A percentile compares a stretch with the other conserved stretches of the same genome.
phyloP scores from a whole-genome alignment of 768 basidiomycete species.

The Amanita exitialis region DNA sequence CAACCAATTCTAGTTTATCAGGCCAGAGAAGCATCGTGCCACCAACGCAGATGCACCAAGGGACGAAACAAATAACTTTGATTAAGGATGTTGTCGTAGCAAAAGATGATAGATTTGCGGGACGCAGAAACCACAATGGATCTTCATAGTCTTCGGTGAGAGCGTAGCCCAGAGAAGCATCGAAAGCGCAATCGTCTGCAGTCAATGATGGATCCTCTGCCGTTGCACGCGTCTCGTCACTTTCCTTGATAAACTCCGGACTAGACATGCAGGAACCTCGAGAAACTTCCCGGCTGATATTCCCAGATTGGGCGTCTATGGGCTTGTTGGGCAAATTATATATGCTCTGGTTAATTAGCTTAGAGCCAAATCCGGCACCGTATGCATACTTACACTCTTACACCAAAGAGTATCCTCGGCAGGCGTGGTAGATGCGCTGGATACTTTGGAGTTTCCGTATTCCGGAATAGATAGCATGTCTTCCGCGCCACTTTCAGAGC shows the following conservation, averaged over 20 bases:
- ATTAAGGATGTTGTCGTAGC: slow-evolving; percentile 11
- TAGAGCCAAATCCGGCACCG: background rate
- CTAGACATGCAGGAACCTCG: background rate
- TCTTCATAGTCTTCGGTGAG: background rate
- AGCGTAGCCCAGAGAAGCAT: background rate
- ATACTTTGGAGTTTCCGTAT: background rate
- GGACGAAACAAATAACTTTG: slow-evolving; percentile 24
- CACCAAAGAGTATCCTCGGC: background rate
- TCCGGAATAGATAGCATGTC: background rate
- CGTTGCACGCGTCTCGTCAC: background rate
- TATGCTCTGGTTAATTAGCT: background rate
- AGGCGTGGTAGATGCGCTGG: background rate
- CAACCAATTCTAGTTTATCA: slow-evolving; percentile 22
- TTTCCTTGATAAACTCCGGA: background rate
- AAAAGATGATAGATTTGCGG: slow-evolving; percentile 10
- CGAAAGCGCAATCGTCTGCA: background rate
- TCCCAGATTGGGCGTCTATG: background rate
- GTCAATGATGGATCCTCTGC: background rate
- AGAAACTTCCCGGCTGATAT: background rate
- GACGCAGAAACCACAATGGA: slow-evolving; percentile 8
- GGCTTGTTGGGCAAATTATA: background rate
- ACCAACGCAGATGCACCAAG: slow-evolving; percentile 37
- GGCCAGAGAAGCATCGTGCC: slow-evolving; percentile 29
- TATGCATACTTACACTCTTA: background rate
- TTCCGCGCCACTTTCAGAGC: background rate